Base-by-base conservation (phyloP, 352 stramenopile genomes). In the Plasmopara muralis region DNA sequence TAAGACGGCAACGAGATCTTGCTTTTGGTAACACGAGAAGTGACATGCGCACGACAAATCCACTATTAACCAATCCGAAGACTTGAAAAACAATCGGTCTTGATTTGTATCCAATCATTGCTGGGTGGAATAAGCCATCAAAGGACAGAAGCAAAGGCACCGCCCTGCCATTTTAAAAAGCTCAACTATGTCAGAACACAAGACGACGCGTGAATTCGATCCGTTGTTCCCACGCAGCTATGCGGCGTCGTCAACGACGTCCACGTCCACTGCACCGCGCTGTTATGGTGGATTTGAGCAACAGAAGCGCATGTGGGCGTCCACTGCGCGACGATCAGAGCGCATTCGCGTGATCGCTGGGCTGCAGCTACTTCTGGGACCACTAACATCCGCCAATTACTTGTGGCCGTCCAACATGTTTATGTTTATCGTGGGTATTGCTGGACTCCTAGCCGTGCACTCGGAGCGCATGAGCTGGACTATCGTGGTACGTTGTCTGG, bases 381-480 rank as follows among this genome's bases (percentile, higher is more conserved):
- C 88, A 6, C 40, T 86, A 37, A 57, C 70, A 6, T 86, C 66
- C 5, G 80, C 69, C 43, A 89, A 93, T 43, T 87, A 86, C 44
- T 60, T 88, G 5, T 93, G 79, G 76, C 43, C 82, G 43, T 79
- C 76, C 13, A 89, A 93, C 48, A 68, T 80, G 41, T 88, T 93
- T 57, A 76, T 78, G 55, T 73, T 70, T 42, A 67, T 88, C 31
- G 76, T 87, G 29, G 82, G 82, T 0, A 50, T 76, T 49, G 68
- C 87, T 15, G 82, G 82, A 2, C 56, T 90, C 20, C 45, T 87
- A 38, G 79, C 82, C n/a, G 80, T 80, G 48, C 75, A 70, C 20
- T 86, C 77, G 0, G 82, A 93, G 43, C 76, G 82, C 53, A 79
- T 85, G 60, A 88, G 81, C 55, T 88, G 80, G 77, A 84, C 78